Evolutionary conservation across 495 filamentous ascomycete species (phyloP), one percentile per base, ranked within the genome.

Genomic region (Astrothelium subdiscretum): DNA sequence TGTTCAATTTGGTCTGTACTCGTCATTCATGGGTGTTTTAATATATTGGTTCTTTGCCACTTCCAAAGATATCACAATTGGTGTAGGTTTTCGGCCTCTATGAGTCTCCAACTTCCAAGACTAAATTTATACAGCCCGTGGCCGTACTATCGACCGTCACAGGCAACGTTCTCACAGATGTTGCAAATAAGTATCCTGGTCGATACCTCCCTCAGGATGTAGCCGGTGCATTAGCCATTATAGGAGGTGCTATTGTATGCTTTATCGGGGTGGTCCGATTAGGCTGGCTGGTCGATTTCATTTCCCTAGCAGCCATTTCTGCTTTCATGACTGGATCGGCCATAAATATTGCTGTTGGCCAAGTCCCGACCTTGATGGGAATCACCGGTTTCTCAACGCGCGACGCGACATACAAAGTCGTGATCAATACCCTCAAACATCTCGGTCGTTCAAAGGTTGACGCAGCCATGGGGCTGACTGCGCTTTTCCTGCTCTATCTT

Each of bases 31-130:
- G 87, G 94, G 94, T 29, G 92, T 97, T 3, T 71, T 97, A 63
- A 73, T 96, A 57, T 99, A 99, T 67, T 97, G 94, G 94, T 95
- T 97, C 73, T 97, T 98, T 68, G 94, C 94, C 1, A 98, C 94
- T 1, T 97, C 95, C 0, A 98, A 98, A 70, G 94, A 98, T 74
- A 97, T 98, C 70, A 97, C 94, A 8, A 97, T 98, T 59, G 94
- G 94, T n/a, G 90, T 92, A 77, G 79, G 88, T 84, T 8, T 48
- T 15, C 24, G 24, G 8, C 24, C 3, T 15, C 22, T 29, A 20
- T 8, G 24, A 54, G 2, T 54, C 29, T 11, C 10, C 20, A 20
- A 54, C 5, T 24, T 27, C 6, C 43, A 48, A 27, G 35, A 26
- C 42, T 48, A 10, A 54, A 40, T 35, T 26, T 59, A n/a, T 42